phyloP scores from a whole-genome alignment of 768 basidiomycete species.

The Agaricus blazei region DNA sequence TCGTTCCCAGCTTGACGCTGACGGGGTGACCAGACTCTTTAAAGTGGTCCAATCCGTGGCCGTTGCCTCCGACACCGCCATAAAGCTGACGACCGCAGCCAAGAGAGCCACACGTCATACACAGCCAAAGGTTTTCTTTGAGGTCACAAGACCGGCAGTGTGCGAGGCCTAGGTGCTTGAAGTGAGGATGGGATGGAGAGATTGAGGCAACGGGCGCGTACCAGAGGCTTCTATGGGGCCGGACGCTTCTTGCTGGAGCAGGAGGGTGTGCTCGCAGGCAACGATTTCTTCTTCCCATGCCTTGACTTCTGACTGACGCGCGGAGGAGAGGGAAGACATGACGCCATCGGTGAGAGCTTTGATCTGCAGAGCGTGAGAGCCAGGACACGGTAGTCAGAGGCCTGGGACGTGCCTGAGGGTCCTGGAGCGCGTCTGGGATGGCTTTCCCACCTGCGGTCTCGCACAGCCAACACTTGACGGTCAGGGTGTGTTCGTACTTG shows the following conservation, averaged over 20 bases:
- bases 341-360: slow-evolving; percentile 57
- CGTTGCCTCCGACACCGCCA: slow-evolving; percentile 80
- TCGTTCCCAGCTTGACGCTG: slow-evolving; percentile 92
- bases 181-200: background rate
- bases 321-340: slow-evolving; percentile 80
- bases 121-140: slow-evolving; percentile 93
- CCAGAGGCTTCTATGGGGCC: slow-evolving; percentile 51
- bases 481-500: slow-evolving; percentile 66
- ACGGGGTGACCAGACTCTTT: slow-evolving; percentile 68
- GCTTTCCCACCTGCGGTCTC: slow-evolving; percentile 44
- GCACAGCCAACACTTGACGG: slow-evolving; percentile 75
- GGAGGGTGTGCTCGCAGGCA: slow-evolving; percentile 76
- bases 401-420: slow-evolving; percentile 26
- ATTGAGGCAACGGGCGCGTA: slow-evolving; percentile 17
- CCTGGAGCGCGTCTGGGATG: slow-evolving; percentile 32
- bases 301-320: slow-evolving; percentile 90
- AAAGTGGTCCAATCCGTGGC: slow-evolving; percentile 83
- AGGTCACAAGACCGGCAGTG: slow-evolving; percentile 82
- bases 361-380: slow-evolving; percentile 29
- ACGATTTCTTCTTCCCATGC: slow-evolving; percentile 96
- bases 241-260: slow-evolving; percentile 36
- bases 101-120: slow-evolving; percentile 83
- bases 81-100: slow-evolving; percentile 87
- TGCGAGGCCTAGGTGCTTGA: slow-evolving; percentile 52
- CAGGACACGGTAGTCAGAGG: background rate